These are phyloP conservation scores for Mortierella sp. DNA, from an alignment of 371 early-diverging fungal species.

Conservation along the genomic window DNA sequence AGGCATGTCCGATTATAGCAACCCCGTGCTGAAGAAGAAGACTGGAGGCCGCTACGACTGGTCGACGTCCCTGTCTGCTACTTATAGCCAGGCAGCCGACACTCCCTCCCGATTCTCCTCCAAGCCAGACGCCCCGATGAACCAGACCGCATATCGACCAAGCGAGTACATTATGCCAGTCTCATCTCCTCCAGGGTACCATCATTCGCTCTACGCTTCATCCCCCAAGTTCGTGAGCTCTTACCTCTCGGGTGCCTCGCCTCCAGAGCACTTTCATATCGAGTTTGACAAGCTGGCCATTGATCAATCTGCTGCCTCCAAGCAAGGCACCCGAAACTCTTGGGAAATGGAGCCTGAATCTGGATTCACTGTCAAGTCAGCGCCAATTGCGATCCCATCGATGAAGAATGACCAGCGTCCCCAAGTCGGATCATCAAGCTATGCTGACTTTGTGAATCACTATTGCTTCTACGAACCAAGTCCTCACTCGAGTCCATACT, in stretches of 20 bases:
- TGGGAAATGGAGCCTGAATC: conserved; percentile 22
- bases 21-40: conserved; percentile 36
- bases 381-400: conserved; percentile 35
- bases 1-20: conserved; percentile 30
- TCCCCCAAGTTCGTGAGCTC: conserved; percentile 47
- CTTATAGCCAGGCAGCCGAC: conserved; percentile 21
- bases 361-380: conserved; percentile 17
- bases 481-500: conserved; percentile 49
- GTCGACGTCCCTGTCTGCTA: conserved; percentile 49
- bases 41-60: conserved; percentile 37
- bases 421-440: conserved; percentile 46
- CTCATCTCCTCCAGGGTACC: conserved; percentile 45
- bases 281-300: conserved; percentile 35
- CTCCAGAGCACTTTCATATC: conserved; percentile 46
- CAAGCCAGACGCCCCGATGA: conserved; percentile 6
- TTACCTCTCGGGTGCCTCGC: conserved; percentile 31
- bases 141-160: conserved; percentile 43
- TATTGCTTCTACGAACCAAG: conserved; percentile 67
- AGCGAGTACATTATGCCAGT: conserved; percentile 49
- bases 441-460: conserved; percentile 67
- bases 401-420: neutral
- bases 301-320: conserved; percentile 14
- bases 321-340: conserved; percentile 12
- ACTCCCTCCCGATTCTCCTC: conserved; percentile 1
- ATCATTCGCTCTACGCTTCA: conserved; percentile 48